Evolutionary conservation across 495 filamentous ascomycete species (phyloP), one percentile per base, ranked within the genome.

Genomic region (Trichoderma gamsii): DNA sequence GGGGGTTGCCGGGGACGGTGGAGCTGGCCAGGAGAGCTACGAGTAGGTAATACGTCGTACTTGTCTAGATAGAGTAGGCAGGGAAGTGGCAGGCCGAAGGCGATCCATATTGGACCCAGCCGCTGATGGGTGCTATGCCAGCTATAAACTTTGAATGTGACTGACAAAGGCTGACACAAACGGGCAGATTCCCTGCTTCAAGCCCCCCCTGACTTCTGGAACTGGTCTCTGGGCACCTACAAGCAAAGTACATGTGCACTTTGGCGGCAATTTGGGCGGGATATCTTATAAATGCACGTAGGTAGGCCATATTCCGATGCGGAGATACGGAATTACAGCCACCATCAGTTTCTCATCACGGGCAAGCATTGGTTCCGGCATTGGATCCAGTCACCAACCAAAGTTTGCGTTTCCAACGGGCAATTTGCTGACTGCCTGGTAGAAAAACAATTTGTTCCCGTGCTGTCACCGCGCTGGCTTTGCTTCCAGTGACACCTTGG

Each of bases 1-100:
- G 56, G 56, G 56, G 23, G n/a, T 56, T 61, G n/a, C 56, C 56
- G 56, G 56, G 4, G 56, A 25, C 23, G 27, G 56, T 27, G 56
- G 56, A 25, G 56, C 4, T 5, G 5, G 15, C 23, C 4, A 61
- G 56, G 56, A 61, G 56, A 32, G 27, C 16, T 61, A 25, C 23
- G 11, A 6, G 25, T 61, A 21, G 9, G 29, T n/a, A 29, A 29
- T 29, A 15, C 35, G 35, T 38, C 8, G 35, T 38, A 38, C 35
- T 38, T 38, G 35, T 38, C 35, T 38, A 38, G 8, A 38, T 38
- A 9, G 7, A 38, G 35, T 38, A 38, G 35, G 35, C 35, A 38
- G 8, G 29, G 29, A 29, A 32, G 27, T 25, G 56, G 32, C 23
- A 61, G 23, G 56, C 56, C 23, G 56, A 61, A 32, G 44, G 18